Percentiles rank a stretch among this genome's conserved stretches.
phyloP scores from a whole-genome alignment of 1,139 yeast species.

The Yamadazyma conglobata region DNA sequence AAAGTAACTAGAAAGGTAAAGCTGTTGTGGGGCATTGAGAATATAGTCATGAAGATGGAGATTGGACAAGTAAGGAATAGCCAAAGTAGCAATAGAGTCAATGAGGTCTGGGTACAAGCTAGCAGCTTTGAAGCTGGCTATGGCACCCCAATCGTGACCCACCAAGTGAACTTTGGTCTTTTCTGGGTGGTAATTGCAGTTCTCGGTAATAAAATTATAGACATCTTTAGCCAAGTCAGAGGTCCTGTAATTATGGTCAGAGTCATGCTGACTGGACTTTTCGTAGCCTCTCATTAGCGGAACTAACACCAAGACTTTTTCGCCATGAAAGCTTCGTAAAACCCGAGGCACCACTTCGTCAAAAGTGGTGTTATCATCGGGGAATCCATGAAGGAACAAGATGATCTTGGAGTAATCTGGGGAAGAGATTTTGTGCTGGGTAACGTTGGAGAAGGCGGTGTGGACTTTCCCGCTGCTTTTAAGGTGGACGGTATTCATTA shows the following conservation, averaged over 20 bases:
- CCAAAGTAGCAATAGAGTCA: constrained; percentile 35
- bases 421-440: constrained; percentile 6
- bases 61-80: constrained; percentile 37
- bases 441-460: constrained; percentile 11
- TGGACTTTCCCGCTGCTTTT: constrained; percentile 11
- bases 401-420: constrained; percentile 26
- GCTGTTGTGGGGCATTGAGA: constrained; percentile 33
- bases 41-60: constrained; percentile 25
- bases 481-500: constrained; percentile 8
- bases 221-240: constrained; percentile 36
- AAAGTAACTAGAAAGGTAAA: constrained; percentile 37
- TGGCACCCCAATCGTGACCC: constrained; percentile 51
- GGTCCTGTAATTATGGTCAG: constrained; percentile 23
- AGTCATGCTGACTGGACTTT: constrained; percentile 28
- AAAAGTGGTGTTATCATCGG: constrained; percentile 36
- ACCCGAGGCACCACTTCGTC: constrained; percentile 24
- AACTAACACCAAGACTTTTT: constrained; percentile 27
- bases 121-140: constrained; percentile 35
- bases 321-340: constrained; percentile 16
- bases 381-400: constrained; percentile 42
- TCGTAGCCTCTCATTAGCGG: constrained; percentile 46
- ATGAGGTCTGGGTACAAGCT: constrained; percentile 34
- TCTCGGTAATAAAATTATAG: constrained; percentile 27
- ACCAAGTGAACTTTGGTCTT: constrained; percentile 36
- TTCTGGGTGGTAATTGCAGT: constrained; percentile 13